Base-by-base conservation (phyloP, 2,329 filamentous ascomycete genomes). In the Nectriaceae sp. region DNA sequence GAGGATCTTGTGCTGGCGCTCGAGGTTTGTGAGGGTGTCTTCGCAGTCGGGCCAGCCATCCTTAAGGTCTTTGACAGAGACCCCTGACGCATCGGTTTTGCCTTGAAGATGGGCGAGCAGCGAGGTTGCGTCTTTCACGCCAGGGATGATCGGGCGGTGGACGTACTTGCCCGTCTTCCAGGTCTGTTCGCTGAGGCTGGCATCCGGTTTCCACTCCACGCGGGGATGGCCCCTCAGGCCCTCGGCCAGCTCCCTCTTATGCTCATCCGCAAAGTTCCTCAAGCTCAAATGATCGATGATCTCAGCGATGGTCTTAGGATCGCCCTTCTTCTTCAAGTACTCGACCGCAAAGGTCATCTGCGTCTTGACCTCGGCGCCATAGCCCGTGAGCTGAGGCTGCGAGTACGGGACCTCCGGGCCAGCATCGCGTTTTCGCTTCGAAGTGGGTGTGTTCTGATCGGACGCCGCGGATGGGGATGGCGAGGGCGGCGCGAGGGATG, bases 41-140 rank as follows among this genome's bases (percentile, higher is more conserved):
- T 92, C 85, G 63, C 90, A 95, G 61, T 87, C 86, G 20, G 87
- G 85, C 94, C 94, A 99, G 54, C 94, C 94, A 67, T 99, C 94
- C 71, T 96, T 96, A 53, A 99, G 80, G 62, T 97, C 91, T 68
- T 90, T 91, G 54, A 97, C 90, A 31, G 79, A 80, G 46, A 97
- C 82, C 11, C 90, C 90, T 56, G 87, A 84, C 2, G 90, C 89
- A 50, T 91, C 91, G 44, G 83, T 84, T 70, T 92, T 91, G 45
- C 80, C 78, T 71, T 96, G 91, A 24, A 99, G 81, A 65, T 90
- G 88, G 46, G 81, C 82, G 46, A 96, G 83, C 46, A 99, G 81
- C 60, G 91, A 84, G 33, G 87, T 85, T 50, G 85, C 84, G 62
- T 84, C 86, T 60, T 84, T 85, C 52, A 99, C 93, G 53, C 89